Evolutionary conservation across 345 rosid species (phyloP).

Genomic region (Fremontodendron californicum): DNA sequence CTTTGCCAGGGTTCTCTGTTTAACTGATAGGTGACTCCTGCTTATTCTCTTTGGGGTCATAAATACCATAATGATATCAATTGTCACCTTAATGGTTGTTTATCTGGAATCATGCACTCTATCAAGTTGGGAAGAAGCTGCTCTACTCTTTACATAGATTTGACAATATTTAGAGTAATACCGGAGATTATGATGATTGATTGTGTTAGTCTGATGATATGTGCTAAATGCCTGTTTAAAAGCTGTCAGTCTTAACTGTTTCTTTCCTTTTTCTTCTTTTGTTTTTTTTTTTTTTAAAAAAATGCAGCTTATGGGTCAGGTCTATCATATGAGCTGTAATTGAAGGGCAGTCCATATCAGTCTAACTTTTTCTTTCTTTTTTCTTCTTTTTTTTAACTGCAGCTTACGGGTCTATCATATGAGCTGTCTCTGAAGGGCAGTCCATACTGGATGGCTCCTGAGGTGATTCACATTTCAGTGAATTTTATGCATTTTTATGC

Average conservation of each 20-base stretch:
- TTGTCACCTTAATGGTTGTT: neutral
- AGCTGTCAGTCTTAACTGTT: neutral
- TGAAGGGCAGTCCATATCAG: neutral
- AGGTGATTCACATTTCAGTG: neutral
- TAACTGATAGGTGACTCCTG: neutral
- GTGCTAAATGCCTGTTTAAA: neutral
- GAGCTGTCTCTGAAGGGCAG: neutral
- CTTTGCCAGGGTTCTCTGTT: neutral
- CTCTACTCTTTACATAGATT: neutral
- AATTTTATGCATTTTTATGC: neutral
- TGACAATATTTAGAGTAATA: neutral
- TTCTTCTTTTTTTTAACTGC: neutral
- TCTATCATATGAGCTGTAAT: neutral
- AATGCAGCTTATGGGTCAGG: neutral
- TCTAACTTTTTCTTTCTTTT: neutral
- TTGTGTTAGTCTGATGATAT: neutral
- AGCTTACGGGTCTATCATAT: neutral
- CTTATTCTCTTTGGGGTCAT: neutral
- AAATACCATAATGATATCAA: neutral
- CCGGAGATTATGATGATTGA: neutral
- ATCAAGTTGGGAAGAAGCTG: neutral
- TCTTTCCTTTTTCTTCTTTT: neutral
- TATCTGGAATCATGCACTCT: neutral
- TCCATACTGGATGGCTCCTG: neutral
- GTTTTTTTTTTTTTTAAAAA: too few relatives aligned